These are phyloP conservation scores for Xylariaceae sp. DNA, from an alignment of 2,329 filamentous ascomycete genomes.

Conservation along the genomic window DNA sequence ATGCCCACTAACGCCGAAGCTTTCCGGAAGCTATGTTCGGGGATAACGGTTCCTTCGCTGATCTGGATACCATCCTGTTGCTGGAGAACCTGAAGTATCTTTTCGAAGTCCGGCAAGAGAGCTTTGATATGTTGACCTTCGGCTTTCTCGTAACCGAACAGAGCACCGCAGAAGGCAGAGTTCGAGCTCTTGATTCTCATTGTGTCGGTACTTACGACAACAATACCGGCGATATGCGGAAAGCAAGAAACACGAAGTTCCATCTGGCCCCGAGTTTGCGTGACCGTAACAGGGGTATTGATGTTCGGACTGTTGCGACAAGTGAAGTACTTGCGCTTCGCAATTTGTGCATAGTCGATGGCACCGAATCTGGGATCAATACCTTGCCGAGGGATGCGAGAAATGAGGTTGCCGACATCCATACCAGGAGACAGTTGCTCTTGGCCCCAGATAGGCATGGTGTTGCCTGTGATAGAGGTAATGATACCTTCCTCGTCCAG, in stretches of 20 bases:
- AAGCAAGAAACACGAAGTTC: conserved; percentile 87
- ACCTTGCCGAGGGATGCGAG: conserved; percentile 71
- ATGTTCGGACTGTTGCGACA: conserved; percentile 71
- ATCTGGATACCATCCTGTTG: conserved; percentile 82
- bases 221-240: conserved; percentile 93
- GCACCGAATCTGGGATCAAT: conserved; percentile 65
- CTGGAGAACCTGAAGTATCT: conserved; percentile 71
- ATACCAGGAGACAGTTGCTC: conserved; percentile 61
- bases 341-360: conserved; percentile 71
- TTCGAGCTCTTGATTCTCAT: conserved; percentile 88
- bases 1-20: conserved; percentile 80
- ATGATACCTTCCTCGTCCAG: conserved; percentile 75
- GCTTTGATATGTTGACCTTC: conserved; percentile 75
- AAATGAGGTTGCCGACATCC: conserved; percentile 73
- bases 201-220: conserved; percentile 76
- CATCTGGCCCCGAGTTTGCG: conserved; percentile 62
- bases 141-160: conserved; percentile 84
- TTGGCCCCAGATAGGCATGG: conserved; percentile 79
- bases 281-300: conserved; percentile 79
- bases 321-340: conserved; percentile 73
- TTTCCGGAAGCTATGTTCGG: conserved; percentile 90
- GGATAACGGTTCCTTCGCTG: conserved; percentile 90
- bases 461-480: conserved; percentile 65
- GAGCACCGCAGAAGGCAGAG: conserved; percentile 83
- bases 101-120: conserved; percentile 82